A percentile compares a stretch with the other conserved stretches of the same genome.
phyloP scores from a whole-genome alignment of 495 filamentous ascomycete species.

The Tuber microsphaerosporum region DNA sequence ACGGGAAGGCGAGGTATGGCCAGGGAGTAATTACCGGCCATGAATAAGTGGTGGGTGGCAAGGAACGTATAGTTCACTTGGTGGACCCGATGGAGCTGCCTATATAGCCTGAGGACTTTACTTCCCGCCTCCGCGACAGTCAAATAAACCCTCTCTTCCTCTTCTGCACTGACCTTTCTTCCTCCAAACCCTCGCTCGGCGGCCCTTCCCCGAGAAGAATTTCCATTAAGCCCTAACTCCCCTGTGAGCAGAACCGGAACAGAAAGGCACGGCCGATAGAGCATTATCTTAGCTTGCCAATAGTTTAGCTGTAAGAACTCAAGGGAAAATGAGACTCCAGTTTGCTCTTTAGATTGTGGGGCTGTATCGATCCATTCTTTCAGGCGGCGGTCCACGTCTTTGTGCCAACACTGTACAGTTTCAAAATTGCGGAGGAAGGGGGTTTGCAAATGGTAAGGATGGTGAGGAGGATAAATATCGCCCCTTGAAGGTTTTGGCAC shows the following conservation, averaged over 20 bases:
- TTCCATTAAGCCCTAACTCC: conserved; percentile 47
- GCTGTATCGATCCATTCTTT: conserved; percentile 81
- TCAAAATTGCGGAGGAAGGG: conserved; percentile 78
- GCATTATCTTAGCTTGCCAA: conserved; percentile 96
- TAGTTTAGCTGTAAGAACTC: conserved; percentile 91
- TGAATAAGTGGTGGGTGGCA: conserved; percentile 95
- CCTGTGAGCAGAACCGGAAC: conserved; percentile 77
- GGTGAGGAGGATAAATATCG: conserved; percentile 51
- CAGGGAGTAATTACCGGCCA: conserved; percentile 59
- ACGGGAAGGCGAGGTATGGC: background rate
- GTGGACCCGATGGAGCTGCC: conserved; percentile 77
- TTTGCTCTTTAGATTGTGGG: conserved; percentile 62
- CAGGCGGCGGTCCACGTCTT: conserved; percentile 75
- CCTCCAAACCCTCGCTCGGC: conserved; percentile 34
- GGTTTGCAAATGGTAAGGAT: conserved; percentile 68
- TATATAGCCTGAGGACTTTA: conserved; percentile 81
- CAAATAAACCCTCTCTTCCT: conserved; percentile 83
- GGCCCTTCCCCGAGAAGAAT: conserved; percentile 29
- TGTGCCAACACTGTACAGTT: conserved; percentile 79
- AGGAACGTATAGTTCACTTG: conserved; percentile 94
- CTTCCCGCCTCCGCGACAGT: conserved; percentile 93
- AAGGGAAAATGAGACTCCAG: conserved; percentile 75
- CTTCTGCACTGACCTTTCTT: conserved; percentile 47
- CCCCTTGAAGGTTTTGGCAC: conserved; percentile 21
- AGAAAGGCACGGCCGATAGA: conserved; percentile 84